Conservation (phyloP, 306 rosid genomes). For the peach (Prunus persica) region Prunus_persica_NCBIv2 NC_034014.1:2118001-2118500, state of each 20-base stretch:
- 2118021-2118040: slow-evolving; percentile 72
- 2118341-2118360: not conserved
- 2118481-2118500: not conserved
- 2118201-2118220: not conserved
- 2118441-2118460: not conserved
- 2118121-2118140: not conserved
- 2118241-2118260: no score
- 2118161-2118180: not conserved
- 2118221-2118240: not conserved
- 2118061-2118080: slow-evolving; percentile 71
- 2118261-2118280: no score
- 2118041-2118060: slow-evolving; percentile 63
- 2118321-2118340: no score
- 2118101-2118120: slow-evolving; percentile 20
- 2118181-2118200: not conserved
- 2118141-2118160: not conserved
- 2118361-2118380: not conserved
- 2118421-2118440: not conserved
- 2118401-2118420: not conserved
- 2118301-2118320: not conserved
- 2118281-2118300: not conserved
- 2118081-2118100: slow-evolving; percentile 46
- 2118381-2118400: not conserved
- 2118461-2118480: not conserved
- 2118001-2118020: slow-evolving; percentile 74